Conservation (phyloP, 1,284 basidiomycete genomes). For the Ganoderma sinense region DNA sequence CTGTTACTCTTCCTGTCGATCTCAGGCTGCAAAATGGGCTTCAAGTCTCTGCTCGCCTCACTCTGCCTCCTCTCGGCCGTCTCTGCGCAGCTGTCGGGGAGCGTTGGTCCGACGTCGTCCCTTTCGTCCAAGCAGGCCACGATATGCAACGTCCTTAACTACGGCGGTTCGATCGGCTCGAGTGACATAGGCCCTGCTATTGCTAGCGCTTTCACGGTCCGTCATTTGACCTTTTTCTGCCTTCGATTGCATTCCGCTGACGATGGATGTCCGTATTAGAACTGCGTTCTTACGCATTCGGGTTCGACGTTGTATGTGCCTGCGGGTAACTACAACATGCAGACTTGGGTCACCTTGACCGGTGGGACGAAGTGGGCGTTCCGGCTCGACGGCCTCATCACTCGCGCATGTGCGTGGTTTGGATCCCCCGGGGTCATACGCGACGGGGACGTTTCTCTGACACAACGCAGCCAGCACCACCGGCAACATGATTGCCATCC, state of each 20-base stretch:
- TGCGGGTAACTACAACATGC: conserved; percentile 41
- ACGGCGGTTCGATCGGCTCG: conserved; percentile 41
- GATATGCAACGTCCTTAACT: conserved; percentile 44
- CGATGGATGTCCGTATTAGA: conserved; percentile 6
- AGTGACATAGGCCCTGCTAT: conserved; percentile 46
- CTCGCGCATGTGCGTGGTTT: conserved; percentile 34
- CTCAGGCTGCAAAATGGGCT: conserved; percentile 21
- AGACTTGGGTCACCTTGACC: conserved; percentile 42
- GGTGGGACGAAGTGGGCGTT: conserved; percentile 43
- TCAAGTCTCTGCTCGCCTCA: conserved; percentile 26
- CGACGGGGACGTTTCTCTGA: background rate
- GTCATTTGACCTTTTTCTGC: background rate
- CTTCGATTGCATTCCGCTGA: background rate
- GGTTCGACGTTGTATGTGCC: conserved; percentile 42
- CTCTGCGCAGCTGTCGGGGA: conserved; percentile 38
- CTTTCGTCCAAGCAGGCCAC: conserved; percentile 32
- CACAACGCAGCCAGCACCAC: conserved; percentile 36
- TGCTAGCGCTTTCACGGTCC: conserved; percentile 38
- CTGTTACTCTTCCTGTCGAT: background rate
- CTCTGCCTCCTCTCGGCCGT: conserved; percentile 19
- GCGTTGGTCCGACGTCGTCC: conserved; percentile 41
- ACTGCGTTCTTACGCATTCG: conserved; percentile 40
- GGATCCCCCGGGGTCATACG: background rate
- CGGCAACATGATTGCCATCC: conserved; percentile 43
- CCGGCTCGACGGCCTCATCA: conserved; percentile 43